Base-by-base conservation (phyloP, 2,329 filamentous ascomycete species). In the Cercospora sesami region DNA sequence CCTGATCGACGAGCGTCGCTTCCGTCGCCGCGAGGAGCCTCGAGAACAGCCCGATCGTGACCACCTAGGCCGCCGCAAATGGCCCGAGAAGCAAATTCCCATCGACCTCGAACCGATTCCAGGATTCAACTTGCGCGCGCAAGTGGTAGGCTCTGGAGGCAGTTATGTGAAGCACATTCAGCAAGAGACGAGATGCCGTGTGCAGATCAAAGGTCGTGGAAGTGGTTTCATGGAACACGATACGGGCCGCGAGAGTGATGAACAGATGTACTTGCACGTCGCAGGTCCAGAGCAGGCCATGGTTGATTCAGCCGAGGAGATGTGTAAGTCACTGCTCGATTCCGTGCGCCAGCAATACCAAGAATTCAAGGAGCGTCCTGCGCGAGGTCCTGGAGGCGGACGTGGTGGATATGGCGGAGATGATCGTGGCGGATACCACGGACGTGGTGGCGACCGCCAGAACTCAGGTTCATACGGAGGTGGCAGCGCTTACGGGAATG, bases 101-200 rank as follows among this genome's bases (percentile, higher is more conserved):
- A 94, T 99, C 74, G 89, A 89, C 70, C 88, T 99, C 66, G 95
- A 98, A 74, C 92, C 94, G 0, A 88, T 98, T 63, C 92, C 90
- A 26, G 95, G 95, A 21, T 99, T 99, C 82, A 99, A 99, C 77
- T 84, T 99, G 59, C 91, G 95, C 71, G 95, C 95, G 63, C 94
- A 98, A 78, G 94, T 99, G 58, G 95, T 99, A 64, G 95, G 95
- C 60, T 91, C 94, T 74, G 93, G 93, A 33, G 95, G 95, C 68
- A 91, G 92, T 53, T 97, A 98, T 78, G 95, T 99, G 69, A 99
- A 99, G 81, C 94, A 97, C 78, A 98, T 99, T 72, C 95, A 98
- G 81, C 90, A 94, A 78, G 93, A 97, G 80, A 98, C 95, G 14
- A 87, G 92, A 70, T 98, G 95, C 79, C 92, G 94, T 74, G 95